phyloP scores from a whole-genome alignment of 1,284 basidiomycete genomes.

The Termitomyces sp. region DNA sequence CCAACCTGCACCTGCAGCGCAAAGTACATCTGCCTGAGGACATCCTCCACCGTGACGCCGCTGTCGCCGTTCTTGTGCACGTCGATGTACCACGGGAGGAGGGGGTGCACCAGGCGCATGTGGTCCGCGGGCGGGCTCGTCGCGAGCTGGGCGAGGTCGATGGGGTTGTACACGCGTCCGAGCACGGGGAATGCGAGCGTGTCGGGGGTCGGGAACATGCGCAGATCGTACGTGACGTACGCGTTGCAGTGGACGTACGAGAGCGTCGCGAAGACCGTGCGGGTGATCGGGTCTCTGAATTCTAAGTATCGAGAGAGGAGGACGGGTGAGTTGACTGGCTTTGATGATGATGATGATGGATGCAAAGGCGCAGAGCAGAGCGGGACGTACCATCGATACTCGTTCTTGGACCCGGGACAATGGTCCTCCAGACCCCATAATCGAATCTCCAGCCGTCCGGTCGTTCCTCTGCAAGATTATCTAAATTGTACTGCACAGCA shows the following conservation, averaged over 20 bases:
- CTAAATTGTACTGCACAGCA: not conserved
- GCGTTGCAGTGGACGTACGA: conserved; percentile 3
- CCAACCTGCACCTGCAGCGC: conserved; percentile 9
- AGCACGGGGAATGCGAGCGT: conserved; percentile 10
- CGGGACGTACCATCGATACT: conserved; percentile 12
- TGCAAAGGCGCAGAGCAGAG: not conserved
- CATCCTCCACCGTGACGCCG: conserved; percentile 22
- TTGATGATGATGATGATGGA: too few species aligned
- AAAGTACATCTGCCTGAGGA: conserved; percentile 23
- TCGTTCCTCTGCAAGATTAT: not conserved
- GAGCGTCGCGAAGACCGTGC: conserved; percentile 6
- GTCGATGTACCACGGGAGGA: conserved; percentile 26
- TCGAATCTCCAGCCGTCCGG: not conserved
- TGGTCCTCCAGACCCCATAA: not conserved
- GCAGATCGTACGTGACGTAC: conserved; percentile 11
- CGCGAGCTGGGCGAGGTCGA: conserved; percentile 21
- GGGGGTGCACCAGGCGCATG: conserved; percentile 22
- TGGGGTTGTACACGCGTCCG: conserved; percentile 7
- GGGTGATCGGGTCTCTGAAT: conserved; percentile 11
- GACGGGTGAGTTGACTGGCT: too few species aligned
- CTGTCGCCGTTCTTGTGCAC: conserved; percentile 17
- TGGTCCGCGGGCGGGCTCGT: conserved; percentile 19
- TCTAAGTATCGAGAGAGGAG: too few species aligned
- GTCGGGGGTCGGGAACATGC: conserved; percentile 1
- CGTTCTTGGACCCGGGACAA: not conserved